Evolutionary conservation across 257 asterid species (phyloP), one percentile per base, ranked within the genome.

Genomic region (Capsicum chinense): DNA sequence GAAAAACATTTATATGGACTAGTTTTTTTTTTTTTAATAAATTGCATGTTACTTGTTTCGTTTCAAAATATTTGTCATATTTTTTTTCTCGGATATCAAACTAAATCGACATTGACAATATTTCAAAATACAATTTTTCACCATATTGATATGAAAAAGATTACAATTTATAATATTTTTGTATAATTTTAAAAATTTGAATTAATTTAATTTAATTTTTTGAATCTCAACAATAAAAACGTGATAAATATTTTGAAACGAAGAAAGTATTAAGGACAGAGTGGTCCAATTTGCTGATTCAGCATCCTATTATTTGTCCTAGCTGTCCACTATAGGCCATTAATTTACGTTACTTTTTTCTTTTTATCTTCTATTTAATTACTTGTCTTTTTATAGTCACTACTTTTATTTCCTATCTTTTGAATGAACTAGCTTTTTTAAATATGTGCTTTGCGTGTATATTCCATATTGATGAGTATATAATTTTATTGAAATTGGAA

Each of bases 181-280:
- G 44, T 39, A 39, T 39, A 39, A 4, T 39, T 39, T 39, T 39
- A 4, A 39, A 39, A 5, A 39, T 39, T 39, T 39, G 44, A 39
- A 39, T 39, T 39, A 39, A 39, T 39, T 39, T 39, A 39, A 39
- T 39, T 3, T 39, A 39, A 39, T 62, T 62, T 9, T 19, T 19
- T 19, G 9, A 4, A 0, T 57, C 0, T 2, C 8, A 1, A 9
- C 4, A 0, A n/a, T n/a, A 9, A 19, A 0, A 2, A 62, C 5
- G 10, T 0, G 0, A 21, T 10, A n/a, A 26, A 1, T 2, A 62
- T 62, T 62, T 62, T 62, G 15, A 9, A 39, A 9, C 67, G 14
- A 12, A 58, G 0, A 66, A 17, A 14, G 44, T 39, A 39, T 39
- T 39, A 39, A 39, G 44, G 44, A 2, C 50, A 35, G 3, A 3